A percentile compares a stretch with the other conserved stretches of the same genome.
Conservation (phyloP, 2,329 filamentous ascomycete species). For the Xenoacremonium recifei region DNA sequence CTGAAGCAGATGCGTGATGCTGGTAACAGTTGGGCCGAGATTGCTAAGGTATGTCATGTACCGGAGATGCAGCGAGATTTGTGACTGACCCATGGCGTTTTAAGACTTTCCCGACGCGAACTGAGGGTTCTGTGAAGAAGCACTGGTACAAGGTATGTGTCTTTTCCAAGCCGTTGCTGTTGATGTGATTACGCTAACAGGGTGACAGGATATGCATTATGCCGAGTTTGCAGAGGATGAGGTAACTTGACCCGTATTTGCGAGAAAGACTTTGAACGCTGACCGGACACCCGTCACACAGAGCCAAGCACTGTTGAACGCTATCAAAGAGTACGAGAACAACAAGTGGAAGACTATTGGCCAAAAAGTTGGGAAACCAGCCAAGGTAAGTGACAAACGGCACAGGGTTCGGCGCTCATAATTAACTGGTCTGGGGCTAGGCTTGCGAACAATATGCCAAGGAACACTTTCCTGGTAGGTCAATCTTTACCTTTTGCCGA, state of each 20-base stretch:
- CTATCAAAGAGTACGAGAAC: conserved; percentile 97
- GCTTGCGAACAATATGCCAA: conserved; percentile 82
- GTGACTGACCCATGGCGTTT: not conserved
- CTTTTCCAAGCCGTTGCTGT: not conserved
- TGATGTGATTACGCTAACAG: conserved; percentile 6
- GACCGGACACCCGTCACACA: conserved; percentile 35
- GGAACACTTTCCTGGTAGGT: conserved; percentile 76
- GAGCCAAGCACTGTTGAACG: conserved; percentile 78
- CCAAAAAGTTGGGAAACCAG: conserved; percentile 94
- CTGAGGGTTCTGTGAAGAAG: conserved; percentile 98
- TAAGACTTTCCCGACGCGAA: conserved; percentile 91
- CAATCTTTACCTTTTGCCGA: too few relatives aligned
- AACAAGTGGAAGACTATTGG: conserved; percentile 99
- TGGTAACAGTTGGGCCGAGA: conserved; percentile 95
- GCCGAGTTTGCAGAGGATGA: conserved; percentile 98
- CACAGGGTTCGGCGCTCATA: too few relatives aligned
- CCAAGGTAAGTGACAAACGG: conserved; percentile 63
- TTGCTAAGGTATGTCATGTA: conserved; percentile 80
- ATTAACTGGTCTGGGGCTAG: too few relatives aligned
- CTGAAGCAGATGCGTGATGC: conserved; percentile 93
- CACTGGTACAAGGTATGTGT: conserved; percentile 91
- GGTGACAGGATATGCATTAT: conserved; percentile 89
- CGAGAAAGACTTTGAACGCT: conserved; percentile 16
- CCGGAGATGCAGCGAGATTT: not conserved
- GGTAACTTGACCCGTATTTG: conserved; percentile 50